These are phyloP conservation scores for Zymoseptoria brevis DNA, from an alignment of 2,329 filamentous ascomycete genomes.

Conservation along the genomic window DNA sequence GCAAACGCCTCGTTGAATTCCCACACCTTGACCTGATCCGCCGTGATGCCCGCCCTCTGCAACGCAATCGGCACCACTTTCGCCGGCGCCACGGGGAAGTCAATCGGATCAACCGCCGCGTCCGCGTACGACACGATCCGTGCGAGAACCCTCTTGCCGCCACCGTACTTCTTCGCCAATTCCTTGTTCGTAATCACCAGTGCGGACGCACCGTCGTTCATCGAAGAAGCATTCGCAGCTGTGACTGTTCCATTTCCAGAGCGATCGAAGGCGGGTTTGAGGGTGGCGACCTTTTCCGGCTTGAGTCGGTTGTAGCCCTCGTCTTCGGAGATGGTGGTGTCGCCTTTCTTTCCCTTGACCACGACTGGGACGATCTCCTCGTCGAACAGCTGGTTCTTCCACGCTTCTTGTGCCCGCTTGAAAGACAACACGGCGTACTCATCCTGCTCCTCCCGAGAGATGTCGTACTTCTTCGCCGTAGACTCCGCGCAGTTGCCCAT, in stretches of 20 bases:
- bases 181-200: slow-evolving; percentile 76
- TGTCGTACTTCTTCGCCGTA: slow-evolving; percentile 76
- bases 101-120: slow-evolving; percentile 80
- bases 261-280: slow-evolving; percentile 86
- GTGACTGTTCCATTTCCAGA: slow-evolving; percentile 86
- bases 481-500: slow-evolving; percentile 97
- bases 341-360: slow-evolving; percentile 75
- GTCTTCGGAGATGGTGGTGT: slow-evolving; percentile 68
- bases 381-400: slow-evolving; percentile 71
- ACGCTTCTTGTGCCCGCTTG: slow-evolving; percentile 80
- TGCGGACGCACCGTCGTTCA: slow-evolving; percentile 91
- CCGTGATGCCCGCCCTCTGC: slow-evolving; percentile 78
- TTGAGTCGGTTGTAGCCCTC: slow-evolving; percentile 86
- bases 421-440: slow-evolving; percentile 85
- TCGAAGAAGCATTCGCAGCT: slow-evolving; percentile 84
- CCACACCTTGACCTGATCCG: slow-evolving; percentile 89
- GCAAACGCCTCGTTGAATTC: slow-evolving; percentile 99
- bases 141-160: slow-evolving; percentile 71
- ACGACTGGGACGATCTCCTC: slow-evolving; percentile 89
- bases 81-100: slow-evolving; percentile 88
- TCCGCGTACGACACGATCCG: slow-evolving; percentile 80
- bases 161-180: slow-evolving; percentile 70
- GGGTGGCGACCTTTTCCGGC: slow-evolving; percentile 70
- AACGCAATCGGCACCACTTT: slow-evolving; percentile 88
- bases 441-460: slow-evolving; percentile 82